Base-by-base conservation (phyloP, 1,284 basidiomycete genomes). In the Lignosus rhinocerotis region DNA sequence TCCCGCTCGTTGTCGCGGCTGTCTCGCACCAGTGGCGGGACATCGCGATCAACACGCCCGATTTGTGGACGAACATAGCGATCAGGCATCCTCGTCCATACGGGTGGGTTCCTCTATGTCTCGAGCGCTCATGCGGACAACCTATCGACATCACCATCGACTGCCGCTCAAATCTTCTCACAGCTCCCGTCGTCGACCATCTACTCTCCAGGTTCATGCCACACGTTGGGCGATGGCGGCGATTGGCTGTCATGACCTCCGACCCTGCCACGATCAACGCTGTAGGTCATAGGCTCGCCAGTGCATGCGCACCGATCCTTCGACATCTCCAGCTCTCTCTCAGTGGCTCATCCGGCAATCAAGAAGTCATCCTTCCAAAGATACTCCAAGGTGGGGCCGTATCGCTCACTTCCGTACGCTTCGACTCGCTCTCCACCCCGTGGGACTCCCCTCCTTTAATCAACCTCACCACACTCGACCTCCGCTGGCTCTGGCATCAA, bases 11-110 rank as follows among this genome's bases (percentile, higher is more conserved):
- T 16, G 51, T 70, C 17, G 59, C 67, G 9, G 65, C 64, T 25
- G 69, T 72, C 25, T 72, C 63, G n/a, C 64, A 63, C 38, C 65
- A 65, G 41, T 72, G 70, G 69, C 66, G 69, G 9, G 60, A 64
- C 16, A 61, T 72, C n/a, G 68, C 68, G 3, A 45, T 66, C n/a
- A 60, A 50, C 17, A 67, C 66, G 2, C 65, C 68, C 16, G 62
- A 64, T 36, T 59, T 72, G 8, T 72, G 69, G 69, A 68, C 70
- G 2, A 67, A 67, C 55, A 58, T 72, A 53, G 58, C 61, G 25
- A 63, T 70, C 56, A 59, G 61, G 21, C 64, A 62, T 50, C 54
- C 59, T 1, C 58, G 60, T 7, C 68, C 67, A 30, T 60, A 51
- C 44, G 53, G 51, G 6, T 68, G 68, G 67, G 46, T 64, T 8